Conservation (phyloP, 129 eudicot genomes). For the Scalesia atractyloides region DNA sequence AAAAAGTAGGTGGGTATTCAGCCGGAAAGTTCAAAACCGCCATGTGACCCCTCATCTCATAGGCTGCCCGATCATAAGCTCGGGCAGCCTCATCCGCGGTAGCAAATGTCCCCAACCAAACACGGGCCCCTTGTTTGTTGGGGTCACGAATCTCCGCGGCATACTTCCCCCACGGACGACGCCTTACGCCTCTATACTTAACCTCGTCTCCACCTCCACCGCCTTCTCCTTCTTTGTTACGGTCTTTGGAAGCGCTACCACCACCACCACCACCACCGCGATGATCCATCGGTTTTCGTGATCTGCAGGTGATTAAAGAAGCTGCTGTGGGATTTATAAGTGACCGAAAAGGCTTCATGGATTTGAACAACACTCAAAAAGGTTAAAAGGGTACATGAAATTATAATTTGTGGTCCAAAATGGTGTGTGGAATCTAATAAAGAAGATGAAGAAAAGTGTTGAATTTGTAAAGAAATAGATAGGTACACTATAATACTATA, state of each 20-base stretch:
- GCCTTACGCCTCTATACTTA: slow-evolving; percentile 46
- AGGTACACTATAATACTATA: not conserved
- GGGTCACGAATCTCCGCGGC: slow-evolving; percentile 57
- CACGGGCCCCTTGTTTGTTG: slow-evolving; percentile 36
- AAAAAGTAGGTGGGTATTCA: slow-evolving; percentile 40
- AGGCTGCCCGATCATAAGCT: slow-evolving; percentile 58
- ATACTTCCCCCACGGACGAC: slow-evolving; percentile 60
- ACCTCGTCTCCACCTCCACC: slow-evolving; percentile 27
- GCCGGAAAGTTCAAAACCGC: slow-evolving; percentile 56
- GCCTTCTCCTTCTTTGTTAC: not conserved
- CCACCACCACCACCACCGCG: slow-evolving; percentile 9
- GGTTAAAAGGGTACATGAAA: slow-evolving; percentile 32
- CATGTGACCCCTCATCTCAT: slow-evolving; percentile 41
- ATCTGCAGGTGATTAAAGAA: slow-evolving; percentile 30
- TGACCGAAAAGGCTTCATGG: slow-evolving; percentile 31
- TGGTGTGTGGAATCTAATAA: slow-evolving; percentile 35
- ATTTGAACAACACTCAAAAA: slow-evolving; percentile 25
- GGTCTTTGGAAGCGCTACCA: not conserved
- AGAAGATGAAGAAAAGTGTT: slow-evolving; percentile 16
- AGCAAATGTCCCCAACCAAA: slow-evolving; percentile 54
- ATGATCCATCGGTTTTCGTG: slow-evolving; percentile 32
- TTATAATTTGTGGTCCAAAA: slow-evolving; percentile 29
- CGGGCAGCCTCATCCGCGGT: slow-evolving; percentile 60
- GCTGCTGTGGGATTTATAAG: slow-evolving; percentile 34
- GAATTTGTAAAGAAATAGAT: slow-evolving; percentile 7